These are phyloP conservation scores for Erysimum cheiri DNA, from an alignment of 441 rosid genomes.

Conservation along the genomic window DNA sequence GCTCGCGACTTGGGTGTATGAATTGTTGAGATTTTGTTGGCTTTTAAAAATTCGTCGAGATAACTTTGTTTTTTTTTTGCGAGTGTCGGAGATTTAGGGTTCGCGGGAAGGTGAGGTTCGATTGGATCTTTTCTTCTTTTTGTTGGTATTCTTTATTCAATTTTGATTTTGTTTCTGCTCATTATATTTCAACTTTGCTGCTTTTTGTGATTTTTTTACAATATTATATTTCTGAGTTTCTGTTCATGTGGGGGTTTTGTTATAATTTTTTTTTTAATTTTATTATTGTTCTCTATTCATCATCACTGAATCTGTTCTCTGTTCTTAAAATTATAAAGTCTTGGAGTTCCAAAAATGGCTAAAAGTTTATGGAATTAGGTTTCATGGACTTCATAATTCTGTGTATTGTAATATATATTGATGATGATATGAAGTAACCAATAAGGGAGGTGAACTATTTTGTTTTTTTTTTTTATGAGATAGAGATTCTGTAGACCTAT, in stretches of 20 bases:
- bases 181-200: not conserved
- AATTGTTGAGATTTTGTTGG: constrained; percentile 17
- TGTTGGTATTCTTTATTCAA: not conserved
- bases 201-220: constrained; percentile 15
- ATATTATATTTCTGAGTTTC: constrained; percentile 32
- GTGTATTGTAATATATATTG: too few relatives aligned
- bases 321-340: not conserved
- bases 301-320: not conserved
- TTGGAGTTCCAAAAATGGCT: constrained; percentile 18
- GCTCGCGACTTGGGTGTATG: not conserved
- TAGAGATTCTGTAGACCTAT: constrained; percentile 38
- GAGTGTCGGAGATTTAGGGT: constrained; percentile 29
- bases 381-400: not conserved
- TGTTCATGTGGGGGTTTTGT: constrained; percentile 34
- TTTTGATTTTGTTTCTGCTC: not conserved
- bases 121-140: not conserved
- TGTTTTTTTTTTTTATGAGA: constrained; percentile 4
- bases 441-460: constrained; percentile 2
- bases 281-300: constrained; percentile 17
- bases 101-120: constrained; percentile 42
- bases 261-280: not conserved
- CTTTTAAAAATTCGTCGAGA: constrained; percentile 40
- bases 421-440: constrained; percentile 4
- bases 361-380: not conserved
- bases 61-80: constrained; percentile 19